Evolutionary conservation across 768 basidiomycete genomes (phyloP), one percentile per base, ranked within the genome.

Genomic region (Boletales sp.): DNA sequence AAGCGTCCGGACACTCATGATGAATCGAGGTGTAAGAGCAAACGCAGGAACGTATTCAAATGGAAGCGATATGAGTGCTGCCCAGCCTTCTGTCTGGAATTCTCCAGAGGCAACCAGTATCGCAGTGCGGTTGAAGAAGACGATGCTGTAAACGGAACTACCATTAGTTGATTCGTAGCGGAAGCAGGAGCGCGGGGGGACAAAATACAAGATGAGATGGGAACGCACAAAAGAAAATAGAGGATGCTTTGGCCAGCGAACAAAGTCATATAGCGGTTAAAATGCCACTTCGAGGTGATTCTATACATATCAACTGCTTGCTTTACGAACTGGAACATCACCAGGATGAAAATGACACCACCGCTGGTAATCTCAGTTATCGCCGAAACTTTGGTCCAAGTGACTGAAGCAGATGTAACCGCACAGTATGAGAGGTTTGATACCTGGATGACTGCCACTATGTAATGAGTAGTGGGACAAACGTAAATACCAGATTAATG

Each of bases 181-280:
- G 10, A 5, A 0, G 1, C 15, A 5, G 18, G 18, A 21, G 7
- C 12, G 11, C 15, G 12, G 13, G 34, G 9, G 34, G 34, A 15
- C 15, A 13, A 15, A 34, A 34, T n/a, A 18, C 25, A 9, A 9
- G 9, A 41, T 12, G 14, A 18, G 18, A 38, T 13, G 35, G 6
- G 13, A 36, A 49, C 53, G n/a, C 41, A 57, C 56, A 38, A 55
- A 10, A 55, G n/a, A 13, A 57, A 57, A 25, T 48, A 55, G 11
- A 57, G 36, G 10, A 51, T 28, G 31, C 56, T 48, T 34, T 55
- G 46, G 6, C 19, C 13, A 11, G 37, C 44, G 9, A 57, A 50
- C 18, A 50, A 14, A 30, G 33, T 44, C 49, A 55, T 41, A 12
- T 55, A 51, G 5, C 19, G 49, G 32, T 57, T 55, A 30, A 48